phyloP scores from a whole-genome alignment of 176 grass and related monocot genomes.

The Bothriochloa decipiens region DNA sequence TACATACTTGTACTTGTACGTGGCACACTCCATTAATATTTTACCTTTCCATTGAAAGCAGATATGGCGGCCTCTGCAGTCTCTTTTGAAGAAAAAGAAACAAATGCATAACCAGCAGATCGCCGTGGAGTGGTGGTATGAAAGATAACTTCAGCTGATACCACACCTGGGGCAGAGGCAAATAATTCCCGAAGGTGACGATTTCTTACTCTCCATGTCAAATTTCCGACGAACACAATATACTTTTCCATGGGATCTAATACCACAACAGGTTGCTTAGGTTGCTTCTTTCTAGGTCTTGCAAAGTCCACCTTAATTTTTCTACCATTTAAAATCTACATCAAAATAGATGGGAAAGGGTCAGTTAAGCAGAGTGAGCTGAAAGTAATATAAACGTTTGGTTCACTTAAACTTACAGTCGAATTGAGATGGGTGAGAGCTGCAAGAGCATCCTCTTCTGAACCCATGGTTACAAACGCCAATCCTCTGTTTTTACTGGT shows the following conservation, averaged over 20 bases:
- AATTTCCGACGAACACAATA: slow-evolving; percentile 82
- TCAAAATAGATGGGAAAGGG: slow-evolving; percentile 9
- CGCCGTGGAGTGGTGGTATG: slow-evolving; percentile 77
- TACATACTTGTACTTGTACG: neutral
- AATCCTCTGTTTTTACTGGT: slow-evolving; percentile 86
- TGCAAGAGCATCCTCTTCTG: slow-evolving; percentile 76
- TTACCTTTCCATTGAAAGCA: slow-evolving; percentile 71
- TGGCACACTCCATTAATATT: slow-evolving; percentile 12
- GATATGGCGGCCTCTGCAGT: slow-evolving; percentile 77
- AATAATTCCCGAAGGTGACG: slow-evolving; percentile 80
- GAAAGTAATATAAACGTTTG: neutral
- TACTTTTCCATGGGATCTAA: slow-evolving; percentile 46
- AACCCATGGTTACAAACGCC: slow-evolving; percentile 90
- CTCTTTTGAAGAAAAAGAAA: slow-evolving; percentile 83
- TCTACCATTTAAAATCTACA: slow-evolving; percentile 73
- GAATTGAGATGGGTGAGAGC: slow-evolving; percentile 65
- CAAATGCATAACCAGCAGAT: slow-evolving; percentile 88
- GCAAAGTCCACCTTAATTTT: slow-evolving; percentile 78
- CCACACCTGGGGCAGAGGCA: slow-evolving; percentile 51
- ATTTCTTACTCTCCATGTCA: slow-evolving; percentile 75
- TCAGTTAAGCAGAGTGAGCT: slow-evolving; percentile 5
- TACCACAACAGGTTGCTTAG: slow-evolving; percentile 46
- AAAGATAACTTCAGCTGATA: slow-evolving; percentile 84
- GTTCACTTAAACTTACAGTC: slow-evolving; percentile 58
- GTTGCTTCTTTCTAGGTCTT: slow-evolving; percentile 70